Percentiles rank a stretch among this genome's conserved stretches.
phyloP scores from a whole-genome alignment of 371 early-diverging fungal species.

The Lichtheimia ramosa region DNA sequence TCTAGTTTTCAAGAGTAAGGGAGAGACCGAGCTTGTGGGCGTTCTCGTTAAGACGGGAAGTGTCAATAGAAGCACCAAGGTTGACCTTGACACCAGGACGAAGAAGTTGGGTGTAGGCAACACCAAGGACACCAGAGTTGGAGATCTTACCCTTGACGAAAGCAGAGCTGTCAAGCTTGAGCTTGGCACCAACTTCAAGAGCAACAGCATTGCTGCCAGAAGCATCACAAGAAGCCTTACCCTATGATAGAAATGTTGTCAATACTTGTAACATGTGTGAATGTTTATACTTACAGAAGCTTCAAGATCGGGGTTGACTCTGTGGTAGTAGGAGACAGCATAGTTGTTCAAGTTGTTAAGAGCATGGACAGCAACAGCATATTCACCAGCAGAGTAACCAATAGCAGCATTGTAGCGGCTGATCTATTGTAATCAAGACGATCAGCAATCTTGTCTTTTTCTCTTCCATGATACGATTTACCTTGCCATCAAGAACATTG shows the following conservation, averaged over 20 bases:
- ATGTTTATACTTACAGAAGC: constrained; percentile 56
- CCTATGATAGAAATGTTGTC: constrained; percentile 16
- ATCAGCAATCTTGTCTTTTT: neutral
- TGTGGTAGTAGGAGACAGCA: constrained; percentile 95
- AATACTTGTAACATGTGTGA: no score
- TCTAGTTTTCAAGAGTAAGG: constrained; percentile 85
- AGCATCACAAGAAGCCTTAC: constrained; percentile 90
- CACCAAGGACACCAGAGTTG: constrained; percentile 91
- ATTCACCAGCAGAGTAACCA: constrained; percentile 87
- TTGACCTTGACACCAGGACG: constrained; percentile 95
- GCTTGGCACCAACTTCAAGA: constrained; percentile 95
- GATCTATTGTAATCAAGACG: constrained; percentile 37
- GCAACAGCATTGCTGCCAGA: constrained; percentile 72
- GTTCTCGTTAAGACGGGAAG: constrained; percentile 88
- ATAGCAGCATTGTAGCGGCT: constrained; percentile 84
- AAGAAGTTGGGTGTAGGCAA: constrained; percentile 90
- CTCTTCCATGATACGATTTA: constrained; percentile 10
- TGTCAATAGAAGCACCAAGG: constrained; percentile 91
- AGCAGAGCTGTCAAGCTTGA: constrained; percentile 83
- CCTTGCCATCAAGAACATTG: constrained; percentile 83
- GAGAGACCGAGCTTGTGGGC: constrained; percentile 94
- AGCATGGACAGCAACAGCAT: constrained; percentile 85
- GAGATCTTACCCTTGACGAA: constrained; percentile 97
- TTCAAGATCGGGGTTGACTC: constrained; percentile 86
- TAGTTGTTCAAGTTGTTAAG: constrained; percentile 69